Evolutionary conservation across 345 rosid species (phyloP).

Genomic region (Eucalyptus regnans): DNA sequence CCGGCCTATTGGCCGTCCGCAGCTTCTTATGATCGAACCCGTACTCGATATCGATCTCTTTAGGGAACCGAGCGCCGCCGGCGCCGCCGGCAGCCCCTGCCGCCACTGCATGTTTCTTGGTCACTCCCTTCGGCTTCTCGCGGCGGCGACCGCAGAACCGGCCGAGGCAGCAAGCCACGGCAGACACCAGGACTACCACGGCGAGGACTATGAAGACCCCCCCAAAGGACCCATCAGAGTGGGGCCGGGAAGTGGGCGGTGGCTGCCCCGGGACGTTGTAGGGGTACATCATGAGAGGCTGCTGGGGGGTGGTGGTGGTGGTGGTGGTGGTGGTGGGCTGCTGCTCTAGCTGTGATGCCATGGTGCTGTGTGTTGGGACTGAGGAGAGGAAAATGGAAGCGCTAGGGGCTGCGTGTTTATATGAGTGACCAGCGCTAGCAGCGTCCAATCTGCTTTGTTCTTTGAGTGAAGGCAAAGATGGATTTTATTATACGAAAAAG

Average conservation of each 20-base stretch:
- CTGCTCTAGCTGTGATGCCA: slow-evolving; percentile 1
- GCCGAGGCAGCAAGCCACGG: slow-evolving; percentile 47
- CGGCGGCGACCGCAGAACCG: slow-evolving; percentile 26
- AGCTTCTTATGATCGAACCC: slow-evolving; percentile 28
- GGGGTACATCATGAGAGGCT: slow-evolving; percentile 44
- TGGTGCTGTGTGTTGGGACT: background rate
- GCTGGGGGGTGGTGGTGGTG: background rate
- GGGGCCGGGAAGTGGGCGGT: slow-evolving; percentile 21
- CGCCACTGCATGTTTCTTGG: background rate
- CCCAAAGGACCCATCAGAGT: slow-evolving; percentile 56
- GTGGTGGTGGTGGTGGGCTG: background rate
- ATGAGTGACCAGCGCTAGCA: background rate
- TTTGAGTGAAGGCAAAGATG: slow-evolving; percentile 31
- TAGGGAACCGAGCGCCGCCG: background rate
- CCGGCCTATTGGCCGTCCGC: background rate
- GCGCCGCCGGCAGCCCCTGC: background rate
- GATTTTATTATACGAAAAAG: background rate
- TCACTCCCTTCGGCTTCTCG: background rate
- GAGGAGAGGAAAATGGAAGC: background rate
- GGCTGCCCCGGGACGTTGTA: slow-evolving; percentile 21
- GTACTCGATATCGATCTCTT: slow-evolving; percentile 15
- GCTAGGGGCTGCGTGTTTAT: background rate
- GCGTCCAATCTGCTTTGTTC: slow-evolving; percentile 4
- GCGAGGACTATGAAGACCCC: slow-evolving; percentile 54
- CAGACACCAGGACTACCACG: slow-evolving; percentile 41